Evolutionary conservation across 371 early-diverging fungal genomes (phyloP).

Genomic region (Sporodiniella umbellata): DNA sequence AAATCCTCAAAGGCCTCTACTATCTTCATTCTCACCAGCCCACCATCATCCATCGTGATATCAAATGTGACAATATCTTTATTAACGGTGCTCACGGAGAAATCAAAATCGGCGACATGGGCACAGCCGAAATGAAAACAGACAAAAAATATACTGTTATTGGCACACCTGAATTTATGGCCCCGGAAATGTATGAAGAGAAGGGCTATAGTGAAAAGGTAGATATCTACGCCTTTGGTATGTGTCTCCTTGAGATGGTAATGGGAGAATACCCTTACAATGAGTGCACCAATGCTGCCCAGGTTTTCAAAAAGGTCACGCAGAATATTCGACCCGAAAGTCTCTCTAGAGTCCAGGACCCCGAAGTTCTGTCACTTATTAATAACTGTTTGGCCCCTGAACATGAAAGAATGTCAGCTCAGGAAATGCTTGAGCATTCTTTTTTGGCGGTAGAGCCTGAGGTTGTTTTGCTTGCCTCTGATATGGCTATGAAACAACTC

Average conservation of each 20-base stretch:
- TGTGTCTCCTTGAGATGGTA: slow-evolving; percentile 88
- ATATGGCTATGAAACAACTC: slow-evolving; percentile 66
- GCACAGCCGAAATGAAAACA: slow-evolving; percentile 54
- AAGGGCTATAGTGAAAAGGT: slow-evolving; percentile 84
- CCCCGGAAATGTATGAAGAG: slow-evolving; percentile 91
- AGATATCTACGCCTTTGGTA: slow-evolving; percentile 93
- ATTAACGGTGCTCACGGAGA: slow-evolving; percentile 88
- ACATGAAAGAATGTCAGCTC: slow-evolving; percentile 66
- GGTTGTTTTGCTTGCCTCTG: slow-evolving; percentile 62
- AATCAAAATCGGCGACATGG: slow-evolving; percentile 92
- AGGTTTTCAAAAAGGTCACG: slow-evolving; percentile 84
- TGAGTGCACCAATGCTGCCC: slow-evolving; percentile 85
- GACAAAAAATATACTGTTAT: slow-evolving; percentile 60
- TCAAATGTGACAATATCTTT: slow-evolving; percentile 86
- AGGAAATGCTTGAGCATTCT: slow-evolving; percentile 79
- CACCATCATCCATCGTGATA: slow-evolving; percentile 88
- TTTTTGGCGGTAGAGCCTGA: slow-evolving; percentile 76
- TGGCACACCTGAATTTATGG: slow-evolving; percentile 91
- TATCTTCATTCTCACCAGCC: slow-evolving; percentile 81
- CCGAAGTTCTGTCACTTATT: slow-evolving; percentile 73
- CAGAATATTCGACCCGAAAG: slow-evolving; percentile 60
- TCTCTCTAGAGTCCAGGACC: slow-evolving; percentile 64
- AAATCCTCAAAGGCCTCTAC: slow-evolving; percentile 78
- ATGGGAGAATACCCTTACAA: slow-evolving; percentile 88
- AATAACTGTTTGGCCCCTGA: slow-evolving; percentile 69